phyloP scores from a whole-genome alignment of 1,284 basidiomycete genomes.

The Xerocomus nothofagi region DNA sequence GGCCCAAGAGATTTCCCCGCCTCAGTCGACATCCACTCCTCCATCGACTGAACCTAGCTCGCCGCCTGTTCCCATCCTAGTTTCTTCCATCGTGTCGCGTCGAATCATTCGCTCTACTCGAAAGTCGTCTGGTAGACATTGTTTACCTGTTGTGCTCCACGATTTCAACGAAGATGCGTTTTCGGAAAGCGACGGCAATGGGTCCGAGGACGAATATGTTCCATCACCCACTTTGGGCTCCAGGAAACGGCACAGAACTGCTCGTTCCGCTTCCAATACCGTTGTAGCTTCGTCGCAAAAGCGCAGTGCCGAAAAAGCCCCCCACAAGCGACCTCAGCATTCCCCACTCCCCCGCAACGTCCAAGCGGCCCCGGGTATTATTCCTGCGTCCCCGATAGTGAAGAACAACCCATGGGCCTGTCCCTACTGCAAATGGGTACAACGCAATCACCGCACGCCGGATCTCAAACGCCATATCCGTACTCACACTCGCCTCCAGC shows the following conservation, averaged over 20 bases:
- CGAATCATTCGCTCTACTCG: conserved; percentile 16
- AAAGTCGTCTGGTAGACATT: conserved; percentile 5
- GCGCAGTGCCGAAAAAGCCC: conserved; percentile 4
- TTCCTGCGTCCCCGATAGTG: conserved; percentile 15
- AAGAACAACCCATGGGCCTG: conserved; percentile 35
- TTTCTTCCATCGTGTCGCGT: conserved; percentile 2
- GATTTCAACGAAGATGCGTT: conserved; percentile 22
- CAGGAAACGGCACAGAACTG: conserved; percentile 26
- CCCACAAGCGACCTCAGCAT: conserved; percentile 34
- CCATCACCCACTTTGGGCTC: conserved; percentile 27
- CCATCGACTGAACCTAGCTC: neutral
- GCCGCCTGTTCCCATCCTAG: neutral
- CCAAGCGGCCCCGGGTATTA: conserved; percentile 29
- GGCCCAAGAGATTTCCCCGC: conserved; percentile 3
- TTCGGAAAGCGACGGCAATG: conserved; percentile 31
- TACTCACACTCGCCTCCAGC: conserved; percentile 44
- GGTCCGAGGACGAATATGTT: conserved; percentile 34
- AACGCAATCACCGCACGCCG: conserved; percentile 44
- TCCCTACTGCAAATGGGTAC: conserved; percentile 36
- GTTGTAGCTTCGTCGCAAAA: conserved; percentile 7
- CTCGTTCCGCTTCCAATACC: conserved; percentile 1
- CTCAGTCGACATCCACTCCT: conserved; percentile 3
- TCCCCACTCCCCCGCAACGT: conserved; percentile 42
- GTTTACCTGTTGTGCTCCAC: neutral
- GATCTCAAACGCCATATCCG: conserved; percentile 55